Evolutionary conservation across 2,329 filamentous ascomycete genomes (phyloP).

Genomic region (Rosellinia necatrix): DNA sequence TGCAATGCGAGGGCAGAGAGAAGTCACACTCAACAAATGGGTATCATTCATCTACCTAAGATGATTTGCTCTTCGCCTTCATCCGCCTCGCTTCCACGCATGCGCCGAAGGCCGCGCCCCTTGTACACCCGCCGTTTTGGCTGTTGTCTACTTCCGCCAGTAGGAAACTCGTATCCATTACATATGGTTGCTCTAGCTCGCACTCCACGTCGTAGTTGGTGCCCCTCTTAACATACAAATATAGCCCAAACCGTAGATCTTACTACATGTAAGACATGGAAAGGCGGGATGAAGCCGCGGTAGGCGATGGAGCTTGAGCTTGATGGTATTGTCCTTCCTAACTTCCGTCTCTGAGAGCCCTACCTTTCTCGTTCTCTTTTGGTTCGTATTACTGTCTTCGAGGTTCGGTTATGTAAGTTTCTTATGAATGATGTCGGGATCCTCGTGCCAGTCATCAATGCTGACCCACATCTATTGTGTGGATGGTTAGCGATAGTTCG

Average conservation of each 20-base stretch:
- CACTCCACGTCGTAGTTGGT: background rate
- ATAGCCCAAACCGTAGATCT: constrained; percentile 1
- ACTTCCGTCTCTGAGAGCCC: background rate
- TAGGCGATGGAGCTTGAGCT: background rate
- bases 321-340: background rate
- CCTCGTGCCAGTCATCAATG: constrained; percentile 99
- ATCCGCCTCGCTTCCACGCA: background rate
- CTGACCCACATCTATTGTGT: constrained; percentile 92
- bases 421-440: constrained; percentile 97
- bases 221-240: constrained; percentile 1
- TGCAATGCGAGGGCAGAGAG: background rate
- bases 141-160: background rate
- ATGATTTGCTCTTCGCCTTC: constrained; percentile 26
- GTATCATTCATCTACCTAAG: constrained; percentile 41
- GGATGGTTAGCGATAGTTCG: constrained; percentile 21
- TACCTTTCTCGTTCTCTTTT: constrained; percentile 1
- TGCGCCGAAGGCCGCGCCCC: background rate
- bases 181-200: background rate
- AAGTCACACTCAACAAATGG: constrained; percentile 30
- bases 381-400: constrained; percentile 1
- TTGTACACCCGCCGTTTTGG: background rate
- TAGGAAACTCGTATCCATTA: constrained; percentile 4
- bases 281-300: background rate
- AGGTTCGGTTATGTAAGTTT: constrained; percentile 75
- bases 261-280: constrained; percentile 5